Conservation (phyloP, 2,329 filamentous ascomycete species). For the Cytospora piceicola region DNA sequence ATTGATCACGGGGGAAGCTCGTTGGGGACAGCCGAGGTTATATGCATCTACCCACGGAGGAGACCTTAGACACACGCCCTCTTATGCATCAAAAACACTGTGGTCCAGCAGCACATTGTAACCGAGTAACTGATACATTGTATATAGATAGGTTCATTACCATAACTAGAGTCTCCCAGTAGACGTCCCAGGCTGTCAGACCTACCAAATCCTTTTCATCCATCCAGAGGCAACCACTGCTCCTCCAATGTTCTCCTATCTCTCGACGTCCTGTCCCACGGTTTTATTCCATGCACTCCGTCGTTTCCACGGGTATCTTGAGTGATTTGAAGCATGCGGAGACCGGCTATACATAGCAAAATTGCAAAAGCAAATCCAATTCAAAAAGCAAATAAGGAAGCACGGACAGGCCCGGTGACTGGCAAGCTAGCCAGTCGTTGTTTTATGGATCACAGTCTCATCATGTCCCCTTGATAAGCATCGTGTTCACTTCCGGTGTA, state of each 20-base stretch:
- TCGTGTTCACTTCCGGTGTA: not conserved
- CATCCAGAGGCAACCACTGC: not conserved
- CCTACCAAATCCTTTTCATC: not conserved
- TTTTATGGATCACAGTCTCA: not conserved
- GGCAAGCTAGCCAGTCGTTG: not conserved
- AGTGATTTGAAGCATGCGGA: not conserved
- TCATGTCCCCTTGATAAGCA: not conserved
- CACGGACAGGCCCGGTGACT: not conserved
- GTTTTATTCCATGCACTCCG: constrained; percentile 2
- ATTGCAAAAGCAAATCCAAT: not conserved
- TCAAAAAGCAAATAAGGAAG: not conserved
- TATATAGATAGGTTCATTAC: not conserved
- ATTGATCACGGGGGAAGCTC: not conserved
- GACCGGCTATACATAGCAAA: not conserved
- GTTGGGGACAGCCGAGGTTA: not conserved
- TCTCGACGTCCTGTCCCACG: constrained; percentile 6
- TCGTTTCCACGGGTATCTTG: constrained; percentile 23
- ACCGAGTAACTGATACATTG: not conserved
- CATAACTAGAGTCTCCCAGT: not conserved
- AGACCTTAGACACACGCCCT: not conserved
- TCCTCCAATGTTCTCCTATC: not conserved
- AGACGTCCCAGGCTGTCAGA: not conserved
- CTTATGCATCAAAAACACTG: not conserved
- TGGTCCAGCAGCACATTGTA: not conserved
- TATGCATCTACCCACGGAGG: not conserved